Conservation (phyloP, 306 rosid genomes). For the Quercus engelmannii region DNA sequence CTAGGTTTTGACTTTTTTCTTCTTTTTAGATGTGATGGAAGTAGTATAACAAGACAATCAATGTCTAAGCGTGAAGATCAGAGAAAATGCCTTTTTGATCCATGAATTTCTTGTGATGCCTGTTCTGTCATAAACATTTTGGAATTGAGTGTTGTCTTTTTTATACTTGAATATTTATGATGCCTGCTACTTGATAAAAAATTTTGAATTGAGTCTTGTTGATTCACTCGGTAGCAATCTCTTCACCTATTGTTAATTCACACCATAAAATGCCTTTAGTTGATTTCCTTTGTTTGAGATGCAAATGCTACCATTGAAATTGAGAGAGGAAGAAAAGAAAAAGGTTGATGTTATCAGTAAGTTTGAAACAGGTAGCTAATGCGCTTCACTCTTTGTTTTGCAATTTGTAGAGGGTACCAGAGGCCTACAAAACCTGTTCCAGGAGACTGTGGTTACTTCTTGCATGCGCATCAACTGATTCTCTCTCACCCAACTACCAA, state of each 20-base stretch:
- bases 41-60: neutral
- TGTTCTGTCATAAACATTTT: neutral
- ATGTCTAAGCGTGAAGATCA: neutral
- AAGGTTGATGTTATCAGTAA: neutral
- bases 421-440: slow-evolving; percentile 82
- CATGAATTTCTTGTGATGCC: neutral
- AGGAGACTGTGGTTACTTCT: slow-evolving; percentile 83
- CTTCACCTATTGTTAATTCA: neutral
- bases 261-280: neutral
- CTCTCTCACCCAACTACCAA: slow-evolving; percentile 68
- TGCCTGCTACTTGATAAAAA: neutral
- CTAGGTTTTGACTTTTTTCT: neutral
- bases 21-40: neutral
- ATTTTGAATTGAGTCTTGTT: neutral
- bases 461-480: slow-evolving; percentile 73
- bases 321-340: neutral
- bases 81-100: neutral
- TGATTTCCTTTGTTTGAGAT: neutral
- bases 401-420: slow-evolving; percentile 59
- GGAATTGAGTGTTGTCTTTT: neutral
- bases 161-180: neutral
- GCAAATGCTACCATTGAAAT: neutral
- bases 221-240: neutral
- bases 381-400: neutral
- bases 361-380: neutral